Evolutionary conservation across 2,329 filamentous ascomycete genomes (phyloP).

Genomic region (Mollisia scopiformis): DNA sequence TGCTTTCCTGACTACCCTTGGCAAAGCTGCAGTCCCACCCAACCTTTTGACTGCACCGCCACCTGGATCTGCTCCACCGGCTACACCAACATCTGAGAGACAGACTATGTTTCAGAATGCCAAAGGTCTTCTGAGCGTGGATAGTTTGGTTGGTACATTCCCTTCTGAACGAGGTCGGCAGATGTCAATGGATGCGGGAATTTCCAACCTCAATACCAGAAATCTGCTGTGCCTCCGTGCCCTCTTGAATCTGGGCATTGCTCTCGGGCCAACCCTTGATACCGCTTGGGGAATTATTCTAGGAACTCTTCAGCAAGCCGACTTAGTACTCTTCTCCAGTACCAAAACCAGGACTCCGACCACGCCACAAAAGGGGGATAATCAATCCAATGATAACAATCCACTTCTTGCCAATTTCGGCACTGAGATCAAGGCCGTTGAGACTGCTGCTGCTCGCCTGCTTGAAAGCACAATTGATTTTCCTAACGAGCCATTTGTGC

Average conservation of each 20-base stretch:
- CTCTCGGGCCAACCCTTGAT: slow-evolving; percentile 84
- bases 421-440: slow-evolving; percentile 83
- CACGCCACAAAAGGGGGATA: slow-evolving; percentile 51
- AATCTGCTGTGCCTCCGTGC: slow-evolving; percentile 91
- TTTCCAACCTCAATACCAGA: slow-evolving; percentile 72
- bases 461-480: slow-evolving; percentile 94
- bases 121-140: slow-evolving; percentile 73
- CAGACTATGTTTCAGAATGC: slow-evolving; percentile 67
- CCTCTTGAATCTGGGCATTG: slow-evolving; percentile 92
- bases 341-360: slow-evolving; percentile 56
- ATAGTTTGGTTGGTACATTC: slow-evolving; percentile 65
- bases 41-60: slow-evolving; percentile 69
- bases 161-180: slow-evolving; percentile 64
- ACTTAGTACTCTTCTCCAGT: slow-evolving; percentile 73
- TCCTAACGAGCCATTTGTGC: slow-evolving; percentile 77
- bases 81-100: slow-evolving; percentile 53
- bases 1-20: slow-evolving; percentile 90
- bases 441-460: slow-evolving; percentile 81
- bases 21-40: slow-evolving; percentile 88
- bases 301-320: slow-evolving; percentile 90
- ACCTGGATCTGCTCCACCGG: slow-evolving; percentile 47
- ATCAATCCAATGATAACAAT: slow-evolving; percentile 40
- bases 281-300: slow-evolving; percentile 89
- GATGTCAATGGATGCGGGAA: slow-evolving; percentile 56
- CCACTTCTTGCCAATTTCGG: slow-evolving; percentile 67